Evolutionary conservation across 2,329 filamentous ascomycete species (phyloP), one percentile per base, ranked within the genome.

Genomic region (Ophiostoma sp.): DNA sequence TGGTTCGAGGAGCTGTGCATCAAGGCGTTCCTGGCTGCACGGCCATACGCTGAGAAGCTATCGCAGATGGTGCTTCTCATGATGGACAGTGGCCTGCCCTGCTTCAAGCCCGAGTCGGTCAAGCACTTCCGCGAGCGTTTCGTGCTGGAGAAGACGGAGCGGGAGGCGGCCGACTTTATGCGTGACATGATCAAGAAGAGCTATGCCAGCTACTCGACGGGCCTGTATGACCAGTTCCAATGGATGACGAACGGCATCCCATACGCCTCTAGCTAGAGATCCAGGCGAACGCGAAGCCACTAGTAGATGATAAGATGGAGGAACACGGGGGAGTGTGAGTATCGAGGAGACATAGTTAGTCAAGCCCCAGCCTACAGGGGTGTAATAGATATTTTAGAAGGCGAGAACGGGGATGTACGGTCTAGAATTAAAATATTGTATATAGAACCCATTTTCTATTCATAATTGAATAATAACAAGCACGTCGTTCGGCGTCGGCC

Each of bases 191-290:
- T 97, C 75, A 89, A 89, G 81, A 96, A 90, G 84, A 97, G 93
- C 76, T 91, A 95, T 75, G 86, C 89, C 69, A 97, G 91, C 80
- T 91, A 95, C 76, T 93, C 90, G 68, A 99, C 95, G 1, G 93
- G 92, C 72, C 90, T 94, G 64, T 99, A 99, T 78, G 96, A 99
- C 80, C 92, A 97, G 78, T 99, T 97, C 83, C 95, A 99, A 82
- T 73, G 71, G 70, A 72, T 73, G 70, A 73, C 72, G 3, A 73
- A 73, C 66, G 72, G 72, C 5, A 73, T 73, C 67, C 72, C 72
- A 18, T 73, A 72, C 58, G 69, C 72, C 16, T 72, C 71, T 7
- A 72, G 63, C 47, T 72, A 72, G 70, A 42, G 60, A 38, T 38
- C 55, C 27, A 60, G 55, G 55, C 27, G 55, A 60, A 60, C 12